Percentiles rank a stretch among this genome's conserved stretches.
Conservation (phyloP, 2,329 filamentous ascomycete species). For the Ciborinia camelliae region DNA sequence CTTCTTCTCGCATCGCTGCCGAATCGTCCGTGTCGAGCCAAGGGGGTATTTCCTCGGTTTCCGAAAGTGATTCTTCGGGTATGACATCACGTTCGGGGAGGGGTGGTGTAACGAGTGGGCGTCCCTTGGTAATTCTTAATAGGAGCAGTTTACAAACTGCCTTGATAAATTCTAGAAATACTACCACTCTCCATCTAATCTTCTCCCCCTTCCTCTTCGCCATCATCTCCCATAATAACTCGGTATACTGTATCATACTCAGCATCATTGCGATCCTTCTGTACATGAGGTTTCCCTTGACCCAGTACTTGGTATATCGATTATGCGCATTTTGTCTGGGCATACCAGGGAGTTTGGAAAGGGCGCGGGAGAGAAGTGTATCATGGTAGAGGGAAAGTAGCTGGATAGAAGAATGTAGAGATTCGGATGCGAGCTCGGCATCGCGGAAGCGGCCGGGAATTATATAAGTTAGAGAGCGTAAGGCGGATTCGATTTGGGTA, state of each 20-base stretch:
- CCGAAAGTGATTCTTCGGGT: conserved; percentile 51
- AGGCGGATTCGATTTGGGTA: conserved; percentile 88
- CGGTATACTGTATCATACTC: conserved; percentile 90
- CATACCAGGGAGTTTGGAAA: conserved; percentile 54
- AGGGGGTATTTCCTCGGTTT: conserved; percentile 42
- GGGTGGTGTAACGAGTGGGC: conserved; percentile 78
- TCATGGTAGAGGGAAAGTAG: conserved; percentile 93
- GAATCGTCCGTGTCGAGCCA: conserved; percentile 39
- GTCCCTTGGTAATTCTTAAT: conserved; percentile 75
- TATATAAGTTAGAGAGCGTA: conserved; percentile 92
- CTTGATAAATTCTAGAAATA: conserved; percentile 82
- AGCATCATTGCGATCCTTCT: conserved; percentile 75
- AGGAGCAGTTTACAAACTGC: conserved; percentile 78
- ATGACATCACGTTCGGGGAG: conserved; percentile 83
- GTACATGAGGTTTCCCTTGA: conserved; percentile 64
- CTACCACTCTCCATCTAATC: conserved; percentile 81
- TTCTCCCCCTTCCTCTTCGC: conserved; percentile 82
- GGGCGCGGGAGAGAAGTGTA: conserved; percentile 67
- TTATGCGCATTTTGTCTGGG: conserved; percentile 52
- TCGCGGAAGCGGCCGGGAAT: conserved; percentile 89
- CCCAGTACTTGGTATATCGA: conserved; percentile 67
- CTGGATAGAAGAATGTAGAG: conserved; percentile 82
- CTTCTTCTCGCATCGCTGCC: conserved; percentile 23
- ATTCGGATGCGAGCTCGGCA: conserved; percentile 92
- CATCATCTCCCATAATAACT: conserved; percentile 96